Evolutionary conservation across 257 asterid genomes (phyloP).

Genomic region (Cordia subcordata): DNA sequence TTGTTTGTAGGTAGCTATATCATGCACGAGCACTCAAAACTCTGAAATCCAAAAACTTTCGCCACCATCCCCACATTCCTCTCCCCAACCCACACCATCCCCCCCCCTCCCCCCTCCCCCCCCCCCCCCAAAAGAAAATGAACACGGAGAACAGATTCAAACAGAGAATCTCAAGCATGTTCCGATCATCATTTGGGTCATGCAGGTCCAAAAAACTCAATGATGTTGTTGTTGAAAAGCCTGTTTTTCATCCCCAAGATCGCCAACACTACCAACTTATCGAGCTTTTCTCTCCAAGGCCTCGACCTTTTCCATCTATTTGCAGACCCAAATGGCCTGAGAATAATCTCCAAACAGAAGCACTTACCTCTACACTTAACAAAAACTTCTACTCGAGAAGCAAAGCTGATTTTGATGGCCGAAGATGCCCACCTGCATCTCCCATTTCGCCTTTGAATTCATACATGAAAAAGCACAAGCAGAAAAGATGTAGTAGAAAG

Average conservation of each 20-base stretch:
- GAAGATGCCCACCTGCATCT: slow-evolving; percentile 49
- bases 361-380: not conserved
- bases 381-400: not conserved
- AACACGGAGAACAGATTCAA: slow-evolving; percentile 30
- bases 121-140: too few species aligned
- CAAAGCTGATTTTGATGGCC: slow-evolving; percentile 28
- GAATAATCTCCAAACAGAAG: slow-evolving; percentile 9
- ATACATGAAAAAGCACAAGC: slow-evolving; percentile 6
- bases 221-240: slow-evolving; percentile 25
- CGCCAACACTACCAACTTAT: slow-evolving; percentile 18
- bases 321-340: slow-evolving; percentile 14
- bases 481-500: slow-evolving; percentile 9
- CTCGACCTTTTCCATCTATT: slow-evolving; percentile 19
- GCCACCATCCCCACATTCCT: not conserved
- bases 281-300: slow-evolving; percentile 29
- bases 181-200: slow-evolving; percentile 37
- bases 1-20: not conserved
- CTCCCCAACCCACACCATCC: not conserved
- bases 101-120: not conserved
- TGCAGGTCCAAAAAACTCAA: slow-evolving; percentile 43
- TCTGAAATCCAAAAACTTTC: too few species aligned
- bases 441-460: slow-evolving; percentile 35
- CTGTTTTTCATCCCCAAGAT: slow-evolving; percentile 4
- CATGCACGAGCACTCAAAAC: not conserved
- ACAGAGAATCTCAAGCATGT: slow-evolving; percentile 34